phyloP scores from a whole-genome alignment of 2,329 filamentous ascomycete species.

The Pestalotiopsis sp. region DNA sequence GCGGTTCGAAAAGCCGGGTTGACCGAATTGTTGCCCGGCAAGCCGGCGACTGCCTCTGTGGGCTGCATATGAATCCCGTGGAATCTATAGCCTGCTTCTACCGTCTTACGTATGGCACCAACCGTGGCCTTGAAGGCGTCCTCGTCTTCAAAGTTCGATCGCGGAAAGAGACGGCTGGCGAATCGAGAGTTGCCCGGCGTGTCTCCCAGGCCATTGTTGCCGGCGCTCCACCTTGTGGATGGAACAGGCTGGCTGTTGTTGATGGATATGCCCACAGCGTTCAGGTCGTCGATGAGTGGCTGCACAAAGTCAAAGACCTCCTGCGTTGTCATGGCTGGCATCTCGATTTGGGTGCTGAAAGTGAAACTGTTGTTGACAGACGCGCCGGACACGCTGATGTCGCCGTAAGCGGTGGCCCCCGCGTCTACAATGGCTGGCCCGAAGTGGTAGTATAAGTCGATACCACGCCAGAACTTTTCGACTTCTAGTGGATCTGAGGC shows the following conservation, averaged over 20 bases:
- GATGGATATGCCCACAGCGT: slow-evolving; percentile 30
- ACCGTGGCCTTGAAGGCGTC: slow-evolving; percentile 27
- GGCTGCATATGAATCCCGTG: slow-evolving; percentile 35
- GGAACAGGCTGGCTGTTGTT: slow-evolving; percentile 28
- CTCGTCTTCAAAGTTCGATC: slow-evolving; percentile 30
- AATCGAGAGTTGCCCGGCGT: slow-evolving; percentile 33
- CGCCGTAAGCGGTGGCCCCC: slow-evolving; percentile 38
- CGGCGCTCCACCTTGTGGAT: slow-evolving; percentile 32
- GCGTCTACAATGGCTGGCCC: slow-evolving; percentile 35
- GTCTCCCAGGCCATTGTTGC: slow-evolving; percentile 25
- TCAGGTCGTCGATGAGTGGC: slow-evolving; percentile 34
- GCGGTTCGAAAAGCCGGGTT: slow-evolving; percentile 47
- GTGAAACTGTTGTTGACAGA: slow-evolving; percentile 22
- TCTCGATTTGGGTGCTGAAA: slow-evolving; percentile 35
- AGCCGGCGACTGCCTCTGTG: slow-evolving; percentile 31
- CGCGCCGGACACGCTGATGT: slow-evolving; percentile 29
- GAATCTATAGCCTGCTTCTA: slow-evolving; percentile 37
- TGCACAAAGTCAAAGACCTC: slow-evolving; percentile 32
- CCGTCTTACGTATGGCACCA: slow-evolving; percentile 35
- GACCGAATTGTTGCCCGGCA: slow-evolving; percentile 35
- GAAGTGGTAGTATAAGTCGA: slow-evolving; percentile 35
- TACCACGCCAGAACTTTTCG: slow-evolving; percentile 33
- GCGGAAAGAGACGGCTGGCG: slow-evolving; percentile 35
- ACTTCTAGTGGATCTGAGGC: neutral
- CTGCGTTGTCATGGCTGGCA: slow-evolving; percentile 27